Conservation (phyloP, 768 basidiomycete species). For the Tulasnella sp. region DNA sequence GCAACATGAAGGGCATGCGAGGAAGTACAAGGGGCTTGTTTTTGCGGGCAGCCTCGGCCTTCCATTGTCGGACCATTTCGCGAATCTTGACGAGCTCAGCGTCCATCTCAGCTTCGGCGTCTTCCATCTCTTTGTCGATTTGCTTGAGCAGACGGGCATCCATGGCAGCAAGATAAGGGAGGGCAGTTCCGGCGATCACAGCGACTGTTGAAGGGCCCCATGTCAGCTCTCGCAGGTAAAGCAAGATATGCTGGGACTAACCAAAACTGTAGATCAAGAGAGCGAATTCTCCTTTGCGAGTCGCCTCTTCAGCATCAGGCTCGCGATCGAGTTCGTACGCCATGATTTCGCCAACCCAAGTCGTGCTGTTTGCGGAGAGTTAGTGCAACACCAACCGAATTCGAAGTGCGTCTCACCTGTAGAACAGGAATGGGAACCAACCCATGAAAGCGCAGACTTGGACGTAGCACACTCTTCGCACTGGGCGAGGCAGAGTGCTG, state of each 20-base stretch:
- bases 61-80: conserved; percentile 73
- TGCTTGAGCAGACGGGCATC: conserved; percentile 75
- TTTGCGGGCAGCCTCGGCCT: conserved; percentile 71
- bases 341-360: conserved; percentile 93
- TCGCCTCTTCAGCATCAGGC: conserved; percentile 79
- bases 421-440: conserved; percentile 97
- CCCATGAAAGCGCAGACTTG: conserved; percentile 97
- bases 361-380: conserved; percentile 57
- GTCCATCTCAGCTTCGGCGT: conserved; percentile 68
- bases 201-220: conserved; percentile 56
- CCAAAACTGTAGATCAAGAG: conserved; percentile 88
- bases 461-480: conserved; percentile 86
- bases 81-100: conserved; percentile 67
- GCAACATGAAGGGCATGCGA: conserved; percentile 82
- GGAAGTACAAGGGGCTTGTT: conserved; percentile 76
- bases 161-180: conserved; percentile 77
- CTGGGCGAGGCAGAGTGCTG: conserved; percentile 71
- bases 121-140: conserved; percentile 41
- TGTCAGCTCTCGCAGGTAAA: conserved; percentile 30
- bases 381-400: not conserved
- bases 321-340: conserved; percentile 68
- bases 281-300: conserved; percentile 79
- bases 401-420: conserved; percentile 54
- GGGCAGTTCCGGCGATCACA: conserved; percentile 71
- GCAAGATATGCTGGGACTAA: conserved; percentile 36